phyloP scores from a whole-genome alignment of 805 yeast genomes.

The Zygoascus biomembranicola region DNA sequence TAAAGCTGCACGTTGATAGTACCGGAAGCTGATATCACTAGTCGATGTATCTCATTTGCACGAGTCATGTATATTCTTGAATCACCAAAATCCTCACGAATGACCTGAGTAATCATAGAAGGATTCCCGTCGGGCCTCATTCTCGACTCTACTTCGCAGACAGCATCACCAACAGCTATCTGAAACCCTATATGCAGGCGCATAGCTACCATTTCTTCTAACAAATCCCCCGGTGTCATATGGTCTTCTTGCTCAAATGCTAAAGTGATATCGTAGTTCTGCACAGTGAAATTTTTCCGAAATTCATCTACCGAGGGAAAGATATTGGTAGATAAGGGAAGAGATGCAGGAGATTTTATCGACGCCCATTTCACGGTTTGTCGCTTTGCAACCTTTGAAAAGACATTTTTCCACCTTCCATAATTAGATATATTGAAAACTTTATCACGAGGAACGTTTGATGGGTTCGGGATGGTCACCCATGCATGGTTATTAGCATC shows the following conservation, averaged over 20 bases:
- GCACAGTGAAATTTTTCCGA: constrained; percentile 63
- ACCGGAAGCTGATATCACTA: constrained; percentile 64
- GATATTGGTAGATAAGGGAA: constrained; percentile 72
- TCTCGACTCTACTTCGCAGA: constrained; percentile 55
- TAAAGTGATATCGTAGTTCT: constrained; percentile 71
- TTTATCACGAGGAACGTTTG: constrained; percentile 51
- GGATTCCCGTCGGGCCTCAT: constrained; percentile 49
- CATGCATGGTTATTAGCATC: constrained; percentile 34
- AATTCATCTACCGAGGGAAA: constrained; percentile 69
- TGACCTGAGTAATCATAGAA: constrained; percentile 47
- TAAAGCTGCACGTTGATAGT: constrained; percentile 78
- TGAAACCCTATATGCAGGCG: constrained; percentile 86
- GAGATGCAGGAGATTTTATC: constrained; percentile 83
- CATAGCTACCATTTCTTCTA: constrained; percentile 81
- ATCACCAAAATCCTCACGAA: constrained; percentile 40
- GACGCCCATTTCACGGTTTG: constrained; percentile 87
- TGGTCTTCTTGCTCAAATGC: constrained; percentile 48
- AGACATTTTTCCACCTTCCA: constrained; percentile 88
- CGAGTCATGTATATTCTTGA: constrained; percentile 65
- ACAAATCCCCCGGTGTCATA: constrained; percentile 49
- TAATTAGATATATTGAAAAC: constrained; percentile 49
- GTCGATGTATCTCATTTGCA: constrained; percentile 78
- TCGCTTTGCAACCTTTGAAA: constrained; percentile 61
- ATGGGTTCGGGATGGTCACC: constrained; percentile 70
- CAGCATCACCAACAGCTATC: constrained; percentile 67